Base-by-base conservation (phyloP, 2,329 filamentous ascomycete species). In the Lachnellula occidentalis region DNA sequence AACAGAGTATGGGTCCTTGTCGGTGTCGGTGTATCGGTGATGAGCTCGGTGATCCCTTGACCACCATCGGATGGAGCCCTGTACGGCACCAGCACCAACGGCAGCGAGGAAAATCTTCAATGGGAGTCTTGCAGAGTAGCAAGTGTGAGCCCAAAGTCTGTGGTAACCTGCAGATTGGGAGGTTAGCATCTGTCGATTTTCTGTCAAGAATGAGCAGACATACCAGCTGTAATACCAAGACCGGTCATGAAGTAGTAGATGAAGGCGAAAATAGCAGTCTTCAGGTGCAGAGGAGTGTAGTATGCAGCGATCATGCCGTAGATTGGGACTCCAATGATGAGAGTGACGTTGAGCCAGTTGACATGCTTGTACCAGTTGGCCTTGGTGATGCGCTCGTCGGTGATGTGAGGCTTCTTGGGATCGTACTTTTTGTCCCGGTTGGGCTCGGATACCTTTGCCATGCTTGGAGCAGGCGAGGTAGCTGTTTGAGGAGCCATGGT, bases 41-140 rank as follows among this genome's bases (percentile, higher is more conserved):
- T 95, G 90, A 67, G 89, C 87, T 64, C 90, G 86, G 76, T 95
- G 90, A 69, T 87, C 89, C 66, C 88, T 83, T 58, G 88, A 85
- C 90, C 90, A 95, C 90, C 90, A 95, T 72, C 90, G 80, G 69
- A 92, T 87, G 45, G 89, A 94, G 54, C 90, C 90, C 72, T 95
- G 83, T 54, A 92, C 88, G 62, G 90, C 88, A 73, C 89, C 90
- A 66, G 87, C 88, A 55, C 90, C 90, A 59, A 90, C 83, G 48
- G 86, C 85, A 57, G 89, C 89, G 60, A 95, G 83, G 75, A 90
- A 92, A 68, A 94, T 83, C 73, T 87, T 86, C 55, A 95, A 82
- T 45, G 88, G 88, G 14, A 85, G 72, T 24, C 80, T 81, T 42
- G 88, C 90, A 63, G 88, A 90, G 77, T 91, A 95, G 8, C 87